phyloP scores from a whole-genome alignment of 805 yeast genomes.

The Lipomyces japonicus region DNA sequence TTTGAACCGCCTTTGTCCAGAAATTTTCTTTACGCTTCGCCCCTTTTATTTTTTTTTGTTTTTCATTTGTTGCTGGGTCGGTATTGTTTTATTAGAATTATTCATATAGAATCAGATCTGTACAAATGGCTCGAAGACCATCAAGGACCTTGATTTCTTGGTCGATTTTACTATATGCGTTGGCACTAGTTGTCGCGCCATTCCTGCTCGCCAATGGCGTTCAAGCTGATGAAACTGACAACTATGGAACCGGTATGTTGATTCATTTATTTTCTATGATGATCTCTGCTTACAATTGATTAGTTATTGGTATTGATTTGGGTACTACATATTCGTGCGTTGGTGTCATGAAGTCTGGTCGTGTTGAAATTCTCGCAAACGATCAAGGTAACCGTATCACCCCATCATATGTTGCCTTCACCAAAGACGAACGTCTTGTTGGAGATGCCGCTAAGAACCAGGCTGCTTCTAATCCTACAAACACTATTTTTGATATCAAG shows the following conservation, averaged over 20 bases:
- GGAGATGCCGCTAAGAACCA: conserved; percentile 99
- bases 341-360: conserved; percentile 76
- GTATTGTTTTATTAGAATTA: no score
- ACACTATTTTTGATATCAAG: conserved; percentile 87
- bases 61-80: conserved; percentile 1
- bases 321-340: conserved; percentile 99
- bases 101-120: no score
- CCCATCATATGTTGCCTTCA: conserved; percentile 94
- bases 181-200: conserved; percentile 39
- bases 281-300: neutral
- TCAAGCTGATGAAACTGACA: conserved; percentile 38
- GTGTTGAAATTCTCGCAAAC: conserved; percentile 93
- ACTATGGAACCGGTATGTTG: conserved; percentile 39
- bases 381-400: conserved; percentile 99
- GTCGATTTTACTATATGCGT: conserved; percentile 38
- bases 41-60: neutral
- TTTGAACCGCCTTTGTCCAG: no score
- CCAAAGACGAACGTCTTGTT: conserved; percentile 88
- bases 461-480: conserved; percentile 91
- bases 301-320: conserved; percentile 87
- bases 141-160: conserved; percentile 31
- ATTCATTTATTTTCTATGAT: neutral
- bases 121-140: conserved; percentile 23
- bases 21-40: neutral
- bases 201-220: conserved; percentile 34